Conservation (phyloP, 2,329 filamentous ascomycete species). For the Fusarium metavorans region DNA sequence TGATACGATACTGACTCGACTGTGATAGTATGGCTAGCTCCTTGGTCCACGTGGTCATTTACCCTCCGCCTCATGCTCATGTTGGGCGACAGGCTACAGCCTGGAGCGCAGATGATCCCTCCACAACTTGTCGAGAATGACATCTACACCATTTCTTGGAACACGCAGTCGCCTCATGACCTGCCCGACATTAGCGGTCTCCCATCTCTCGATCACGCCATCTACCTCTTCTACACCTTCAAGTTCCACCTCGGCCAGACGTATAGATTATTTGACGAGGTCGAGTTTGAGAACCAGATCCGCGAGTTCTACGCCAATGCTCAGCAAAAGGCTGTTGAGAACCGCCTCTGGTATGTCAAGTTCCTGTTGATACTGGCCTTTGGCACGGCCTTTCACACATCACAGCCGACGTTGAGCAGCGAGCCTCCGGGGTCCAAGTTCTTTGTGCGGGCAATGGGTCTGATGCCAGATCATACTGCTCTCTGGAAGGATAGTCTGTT, state of each 20-base stretch:
- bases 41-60: constrained; percentile 51
- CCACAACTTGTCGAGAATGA: constrained; percentile 44
- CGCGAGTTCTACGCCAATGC: constrained; percentile 41
- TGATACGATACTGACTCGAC: neutral
- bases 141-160: constrained; percentile 46
- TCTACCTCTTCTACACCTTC: constrained; percentile 50
- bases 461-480: constrained; percentile 50
- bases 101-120: constrained; percentile 34
- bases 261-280: constrained; percentile 52
- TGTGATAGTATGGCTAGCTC: constrained; percentile 46
- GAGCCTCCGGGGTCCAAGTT: constrained; percentile 48
- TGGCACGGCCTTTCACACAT: constrained; percentile 43
- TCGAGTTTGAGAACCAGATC: constrained; percentile 44
- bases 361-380: constrained; percentile 62
- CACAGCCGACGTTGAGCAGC: constrained; percentile 42
- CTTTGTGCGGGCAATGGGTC: constrained; percentile 50
- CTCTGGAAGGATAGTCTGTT: constrained; percentile 54
- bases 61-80: constrained; percentile 48
- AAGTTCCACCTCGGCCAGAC: constrained; percentile 54
- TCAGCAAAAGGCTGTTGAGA: constrained; percentile 30
- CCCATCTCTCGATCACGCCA: constrained; percentile 50
- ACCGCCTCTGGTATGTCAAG: constrained; percentile 61
- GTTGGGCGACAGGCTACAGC: constrained; percentile 47
- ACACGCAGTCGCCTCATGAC: constrained; percentile 20
- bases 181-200: constrained; percentile 48